Conservation (phyloP, 345 rosid genomes). For the Populus pruinosa region DNA sequence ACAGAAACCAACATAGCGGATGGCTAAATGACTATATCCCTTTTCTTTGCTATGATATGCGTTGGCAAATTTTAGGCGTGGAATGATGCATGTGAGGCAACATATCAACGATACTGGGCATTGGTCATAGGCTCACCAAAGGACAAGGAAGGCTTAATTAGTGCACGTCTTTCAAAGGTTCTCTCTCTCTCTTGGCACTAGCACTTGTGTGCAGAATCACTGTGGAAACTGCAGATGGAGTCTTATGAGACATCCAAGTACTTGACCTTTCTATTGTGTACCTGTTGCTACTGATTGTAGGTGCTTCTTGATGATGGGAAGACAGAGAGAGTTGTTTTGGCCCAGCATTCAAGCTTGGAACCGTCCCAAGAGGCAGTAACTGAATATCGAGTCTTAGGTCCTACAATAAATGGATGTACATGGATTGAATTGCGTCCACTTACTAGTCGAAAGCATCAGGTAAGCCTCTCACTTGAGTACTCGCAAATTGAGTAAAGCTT, state of each 20-base stretch:
- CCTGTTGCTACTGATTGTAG: constrained; percentile 29
- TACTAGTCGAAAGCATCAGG: constrained; percentile 93
- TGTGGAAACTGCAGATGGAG: background rate
- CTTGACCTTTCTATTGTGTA: background rate
- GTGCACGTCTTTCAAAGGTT: constrained; percentile 86
- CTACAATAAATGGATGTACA: constrained; percentile 82
- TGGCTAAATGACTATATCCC: constrained; percentile 6
- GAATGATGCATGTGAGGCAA: constrained; percentile 72
- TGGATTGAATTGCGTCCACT: constrained; percentile 82
- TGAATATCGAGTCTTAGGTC: constrained; percentile 82
- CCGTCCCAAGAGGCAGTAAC: constrained; percentile 77
- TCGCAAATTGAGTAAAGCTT: background rate
- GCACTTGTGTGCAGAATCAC: background rate
- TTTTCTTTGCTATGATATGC: background rate
- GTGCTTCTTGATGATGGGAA: constrained; percentile 86
- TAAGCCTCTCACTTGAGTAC: constrained; percentile 8
- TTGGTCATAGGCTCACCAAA: constrained; percentile 83
- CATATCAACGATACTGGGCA: constrained; percentile 78
- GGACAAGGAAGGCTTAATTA: constrained; percentile 72
- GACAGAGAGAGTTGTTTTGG: constrained; percentile 78
- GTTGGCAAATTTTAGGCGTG: constrained; percentile 48
- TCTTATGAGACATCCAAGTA: background rate
- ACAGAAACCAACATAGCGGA: background rate
- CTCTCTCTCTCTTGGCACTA: background rate
- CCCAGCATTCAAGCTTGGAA: constrained; percentile 63